phyloP scores from a whole-genome alignment of 2,329 filamentous ascomycete species.

The Leptographium radiaticola region DNA sequence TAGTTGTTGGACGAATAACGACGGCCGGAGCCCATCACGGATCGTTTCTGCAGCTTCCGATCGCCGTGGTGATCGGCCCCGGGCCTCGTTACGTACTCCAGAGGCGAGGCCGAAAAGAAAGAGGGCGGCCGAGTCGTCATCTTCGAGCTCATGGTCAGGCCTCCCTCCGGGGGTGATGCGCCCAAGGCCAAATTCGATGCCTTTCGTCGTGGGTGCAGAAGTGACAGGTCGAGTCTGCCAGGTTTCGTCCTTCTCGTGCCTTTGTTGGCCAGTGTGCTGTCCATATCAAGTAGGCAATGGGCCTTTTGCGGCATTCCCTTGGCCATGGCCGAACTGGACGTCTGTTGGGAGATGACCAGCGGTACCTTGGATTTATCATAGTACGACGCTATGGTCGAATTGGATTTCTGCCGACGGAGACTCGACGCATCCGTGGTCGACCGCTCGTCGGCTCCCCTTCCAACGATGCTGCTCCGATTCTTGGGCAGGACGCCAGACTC shows the following conservation, averaged over 20 bases:
- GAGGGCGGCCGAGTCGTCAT: constrained; percentile 29
- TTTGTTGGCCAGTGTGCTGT: constrained; percentile 19
- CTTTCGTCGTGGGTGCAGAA: constrained; percentile 23
- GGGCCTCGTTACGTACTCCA: constrained; percentile 14
- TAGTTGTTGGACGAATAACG: constrained; percentile 2
- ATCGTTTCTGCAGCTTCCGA: constrained; percentile 21
- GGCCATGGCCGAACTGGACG: constrained; percentile 44
- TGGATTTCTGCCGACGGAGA: constrained; percentile 35
- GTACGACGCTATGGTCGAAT: constrained; percentile 41
- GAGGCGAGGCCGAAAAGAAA: constrained; percentile 23
- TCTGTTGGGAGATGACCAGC: constrained; percentile 45
- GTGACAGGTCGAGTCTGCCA: constrained; percentile 34
- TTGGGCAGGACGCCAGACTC: constrained; percentile 33
- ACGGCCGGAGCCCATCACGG: constrained; percentile 20
- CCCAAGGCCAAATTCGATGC: constrained; percentile 17
- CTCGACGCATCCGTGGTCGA: constrained; percentile 28
- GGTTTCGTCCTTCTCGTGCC: constrained; percentile 30
- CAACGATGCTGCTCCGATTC: constrained; percentile 13
- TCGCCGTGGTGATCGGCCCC: constrained; percentile 12
- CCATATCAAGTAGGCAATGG: constrained; percentile 28
- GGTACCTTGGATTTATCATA: constrained; percentile 45
- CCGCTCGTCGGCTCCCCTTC: constrained; percentile 9
- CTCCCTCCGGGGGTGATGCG: constrained; percentile 4
- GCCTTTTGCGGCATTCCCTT: constrained; percentile 38
- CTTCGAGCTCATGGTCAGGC: constrained; percentile 23